A percentile compares a stretch with the other conserved stretches of the same genome.
Conservation (phyloP, 2,329 filamentous ascomycete genomes). For the Huntiella decipiens region DNA sequence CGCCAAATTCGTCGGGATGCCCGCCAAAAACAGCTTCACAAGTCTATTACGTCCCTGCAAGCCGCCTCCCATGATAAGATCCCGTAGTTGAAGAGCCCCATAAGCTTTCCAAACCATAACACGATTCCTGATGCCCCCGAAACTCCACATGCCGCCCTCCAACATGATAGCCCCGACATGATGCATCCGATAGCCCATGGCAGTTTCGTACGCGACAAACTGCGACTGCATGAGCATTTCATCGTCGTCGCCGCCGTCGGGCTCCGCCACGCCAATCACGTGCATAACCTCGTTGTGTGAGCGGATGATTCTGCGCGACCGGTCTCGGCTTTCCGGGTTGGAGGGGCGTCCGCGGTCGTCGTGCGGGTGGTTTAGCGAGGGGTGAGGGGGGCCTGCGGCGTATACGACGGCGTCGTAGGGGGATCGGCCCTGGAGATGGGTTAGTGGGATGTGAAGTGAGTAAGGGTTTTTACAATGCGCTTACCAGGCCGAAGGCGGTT, state of each 20-base stretch:
- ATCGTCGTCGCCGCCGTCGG: constrained; percentile 27
- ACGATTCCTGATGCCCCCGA: constrained; percentile 33
- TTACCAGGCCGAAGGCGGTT: constrained; percentile 36
- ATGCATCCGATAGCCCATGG: constrained; percentile 23
- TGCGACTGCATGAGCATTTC: constrained; percentile 26
- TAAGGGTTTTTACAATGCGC: constrained; percentile 12
- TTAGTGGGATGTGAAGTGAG: not conserved
- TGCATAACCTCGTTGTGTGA: constrained; percentile 46
- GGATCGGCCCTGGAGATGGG: constrained; percentile 30
- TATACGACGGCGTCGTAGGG: constrained; percentile 39
- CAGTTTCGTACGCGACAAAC: constrained; percentile 24
- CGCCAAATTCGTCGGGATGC: constrained; percentile 22
- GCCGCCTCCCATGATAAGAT: constrained; percentile 20
- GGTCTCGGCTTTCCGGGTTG: constrained; percentile 33
- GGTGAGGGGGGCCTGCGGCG: constrained; percentile 26
- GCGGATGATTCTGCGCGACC: constrained; percentile 38
- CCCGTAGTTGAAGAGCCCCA: constrained; percentile 28
- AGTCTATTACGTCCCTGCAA: constrained; percentile 19
- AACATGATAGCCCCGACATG: constrained; percentile 19
- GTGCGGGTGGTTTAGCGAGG: constrained; percentile 26
- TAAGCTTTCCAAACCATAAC: constrained; percentile 29
- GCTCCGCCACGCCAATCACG: constrained; percentile 42
- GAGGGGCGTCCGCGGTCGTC: constrained; percentile 36
- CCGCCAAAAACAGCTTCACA: constrained; percentile 19
- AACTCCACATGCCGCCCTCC: constrained; percentile 30